Base-by-base conservation (phyloP, 2,329 filamentous ascomycete species). In the Cercospora zeina region DNA sequence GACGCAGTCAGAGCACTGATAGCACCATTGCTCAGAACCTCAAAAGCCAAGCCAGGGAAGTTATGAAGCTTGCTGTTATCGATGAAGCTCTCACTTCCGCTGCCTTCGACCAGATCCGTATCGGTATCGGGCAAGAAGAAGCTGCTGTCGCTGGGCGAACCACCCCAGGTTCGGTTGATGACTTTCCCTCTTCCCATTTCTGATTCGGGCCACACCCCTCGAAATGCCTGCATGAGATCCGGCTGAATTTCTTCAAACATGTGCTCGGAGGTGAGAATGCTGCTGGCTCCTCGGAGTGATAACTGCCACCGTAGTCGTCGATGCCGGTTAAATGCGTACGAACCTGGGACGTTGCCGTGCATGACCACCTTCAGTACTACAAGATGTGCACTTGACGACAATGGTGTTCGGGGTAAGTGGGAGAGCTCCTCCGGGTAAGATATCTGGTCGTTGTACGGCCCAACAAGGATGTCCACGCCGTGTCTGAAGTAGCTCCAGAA, bases 401-500 rank as follows among this genome's bases (percentile, higher is more conserved):
- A 62, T 7, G 69, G 69, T 10, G 69, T 68, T 59, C 51, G 64
- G 6, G 42, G 59, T 13, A 30, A 49, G 37, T 33, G 42, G 19
- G n/a, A 49, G 7, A 33, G 42, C 58, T 54, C 63, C 30, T 59
- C 56, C 14, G 56, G 47, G 11, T 60, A 55, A 9, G 65, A 65
- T 11, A 56, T 54, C 13, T 62, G 53, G 16, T 73, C 71, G 0
- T 85, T 86, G 0, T 90, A 89, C 31, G 87, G 86, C 0, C 93
- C 96, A n/a, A 99, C 85, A 4, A 97, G 82, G 9, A 97, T 85
- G 75, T 99, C 95, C 72, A 99, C 96, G 1, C 95, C 95, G 65
- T 96, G 88, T 67, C 93, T 89, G 73, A 97, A 99, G 75, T 99
- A 99, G 75, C 97, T 97, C 77, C 95, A 97, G 74, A 97, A 99